Base-by-base conservation (phyloP, 2,329 filamentous ascomycete species). In the Leptodontidium sp. region DNA sequence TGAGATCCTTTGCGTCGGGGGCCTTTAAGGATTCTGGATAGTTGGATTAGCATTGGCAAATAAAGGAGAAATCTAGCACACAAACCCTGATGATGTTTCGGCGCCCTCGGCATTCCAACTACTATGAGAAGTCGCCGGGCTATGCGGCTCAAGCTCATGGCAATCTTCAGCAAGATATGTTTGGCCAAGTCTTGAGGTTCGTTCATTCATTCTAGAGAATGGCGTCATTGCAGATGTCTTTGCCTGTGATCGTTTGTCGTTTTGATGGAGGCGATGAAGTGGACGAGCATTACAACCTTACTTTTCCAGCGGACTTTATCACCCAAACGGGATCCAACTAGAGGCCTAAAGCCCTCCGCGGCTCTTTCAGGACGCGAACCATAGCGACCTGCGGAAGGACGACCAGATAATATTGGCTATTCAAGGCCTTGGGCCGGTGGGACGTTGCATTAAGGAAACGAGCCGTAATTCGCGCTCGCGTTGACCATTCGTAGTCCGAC, bases 331-430 rank as follows among this genome's bases (percentile, higher is more conserved):
- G 6, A 24, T 12, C 49, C n/a, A 2, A 2, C 49, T 7, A 24
- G 49, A 24, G 2, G 21, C n/a, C n/a, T 21, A 14, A 50, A 11
- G n/a, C 12, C 11, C 17, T 53, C 4, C 40, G 15, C 38, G 15
- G 29, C 53, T 38, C 53, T 57, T 57, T 57, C 53, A 57, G 53
- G 53, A 57, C 15, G 53, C 53, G 53, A 57, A 57, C 32, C 53
- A 57, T 57, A 7, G 32, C 32, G 17, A 38, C 14, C 32, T 17
- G 15, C 17, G 17, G 29, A n/a, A 21, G 53, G 17, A 38, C 14
- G 15, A 57, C 32, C 6, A 57, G 14, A 15, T 2, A 1, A 38
- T 12, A 11, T 21, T 38, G 29, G 17, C 15, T 6, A 6, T 3
- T 9, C 26, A 57, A 35, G 6, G 4, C 15, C 29, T 38, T 57